Conservation (phyloP, 202 grass and related monocot species). For the Carex arenaria region DNA sequence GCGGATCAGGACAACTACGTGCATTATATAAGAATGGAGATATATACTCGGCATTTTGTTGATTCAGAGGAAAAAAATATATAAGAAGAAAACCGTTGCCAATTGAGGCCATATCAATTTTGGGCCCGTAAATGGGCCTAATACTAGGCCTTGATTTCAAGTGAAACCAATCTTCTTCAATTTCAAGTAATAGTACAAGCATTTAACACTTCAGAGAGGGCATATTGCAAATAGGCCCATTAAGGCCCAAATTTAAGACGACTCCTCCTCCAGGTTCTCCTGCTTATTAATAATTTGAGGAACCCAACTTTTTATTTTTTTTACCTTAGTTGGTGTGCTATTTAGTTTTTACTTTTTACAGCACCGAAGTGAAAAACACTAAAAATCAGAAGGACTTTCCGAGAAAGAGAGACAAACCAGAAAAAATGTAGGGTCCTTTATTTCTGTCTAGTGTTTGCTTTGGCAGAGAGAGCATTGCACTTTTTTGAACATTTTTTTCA, state of each 20-base stretch:
- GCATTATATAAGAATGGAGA: no score
- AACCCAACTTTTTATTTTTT: background rate
- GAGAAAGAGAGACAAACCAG: background rate
- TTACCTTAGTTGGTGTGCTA: background rate
- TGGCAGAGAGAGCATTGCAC: conserved; percentile 11
- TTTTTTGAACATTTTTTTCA: background rate
- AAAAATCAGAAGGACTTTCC: background rate
- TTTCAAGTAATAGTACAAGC: background rate
- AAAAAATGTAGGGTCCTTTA: conserved; percentile 10
- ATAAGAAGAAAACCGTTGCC: no score
- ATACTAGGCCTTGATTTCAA: no score
- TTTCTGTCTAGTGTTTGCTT: conserved; percentile 6
- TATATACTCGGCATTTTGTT: no score
- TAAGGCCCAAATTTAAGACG: background rate
- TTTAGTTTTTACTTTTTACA: background rate
- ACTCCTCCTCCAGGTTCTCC: background rate
- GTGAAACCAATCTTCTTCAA: no score
- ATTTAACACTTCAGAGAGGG: background rate
- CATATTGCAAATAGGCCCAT: background rate
- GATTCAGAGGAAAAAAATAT: no score
- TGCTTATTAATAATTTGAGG: background rate
- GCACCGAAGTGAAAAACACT: background rate
- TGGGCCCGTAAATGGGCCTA: no score
- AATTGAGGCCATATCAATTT: no score
- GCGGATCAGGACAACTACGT: no score